Conservation (phyloP, 1,284 basidiomycete species). For the Marasmius fiardii region DNA sequence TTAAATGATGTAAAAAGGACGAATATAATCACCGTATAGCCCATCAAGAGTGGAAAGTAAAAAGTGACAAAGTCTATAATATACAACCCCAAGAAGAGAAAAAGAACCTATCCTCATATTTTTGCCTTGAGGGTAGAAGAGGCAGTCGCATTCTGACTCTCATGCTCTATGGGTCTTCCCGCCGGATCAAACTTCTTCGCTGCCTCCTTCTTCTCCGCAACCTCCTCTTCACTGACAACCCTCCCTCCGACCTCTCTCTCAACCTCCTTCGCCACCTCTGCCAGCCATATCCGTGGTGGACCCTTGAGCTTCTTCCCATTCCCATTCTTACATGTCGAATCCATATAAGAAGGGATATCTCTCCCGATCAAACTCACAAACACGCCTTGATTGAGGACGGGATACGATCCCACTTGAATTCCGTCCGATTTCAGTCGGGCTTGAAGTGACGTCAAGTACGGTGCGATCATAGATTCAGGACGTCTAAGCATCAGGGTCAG, state of each 20-base stretch:
- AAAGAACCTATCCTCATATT: background rate
- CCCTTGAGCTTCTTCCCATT: conserved; percentile 25
- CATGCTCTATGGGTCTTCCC: background rate
- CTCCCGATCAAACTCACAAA: conserved; percentile 74
- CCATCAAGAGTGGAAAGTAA: background rate
- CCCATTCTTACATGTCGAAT: background rate
- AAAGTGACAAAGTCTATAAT: background rate
- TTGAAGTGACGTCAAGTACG: conserved; percentile 81
- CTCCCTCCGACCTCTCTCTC: conserved; percentile 53
- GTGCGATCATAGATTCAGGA: conserved; percentile 87
- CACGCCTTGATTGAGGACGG: conserved; percentile 59
- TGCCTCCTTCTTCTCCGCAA: conserved; percentile 34
- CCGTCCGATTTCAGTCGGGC: conserved; percentile 70
- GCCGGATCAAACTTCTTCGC: conserved; percentile 5
- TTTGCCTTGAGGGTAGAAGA: background rate
- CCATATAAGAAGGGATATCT: conserved; percentile 23
- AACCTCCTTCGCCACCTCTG: conserved; percentile 67
- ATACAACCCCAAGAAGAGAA: background rate
- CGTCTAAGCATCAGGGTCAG: conserved; percentile 40
- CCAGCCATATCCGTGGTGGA: conserved; percentile 32
- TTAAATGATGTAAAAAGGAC: too few relatives aligned
- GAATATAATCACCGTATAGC: background rate
- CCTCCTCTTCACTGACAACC: conserved; percentile 60
- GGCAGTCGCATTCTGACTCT: background rate
- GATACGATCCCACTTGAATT: conserved; percentile 85